Percentiles rank a stretch among this genome's conserved stretches.
phyloP scores from a whole-genome alignment of 169 alveolate genomes.

The Theileria orientalis region DNA sequence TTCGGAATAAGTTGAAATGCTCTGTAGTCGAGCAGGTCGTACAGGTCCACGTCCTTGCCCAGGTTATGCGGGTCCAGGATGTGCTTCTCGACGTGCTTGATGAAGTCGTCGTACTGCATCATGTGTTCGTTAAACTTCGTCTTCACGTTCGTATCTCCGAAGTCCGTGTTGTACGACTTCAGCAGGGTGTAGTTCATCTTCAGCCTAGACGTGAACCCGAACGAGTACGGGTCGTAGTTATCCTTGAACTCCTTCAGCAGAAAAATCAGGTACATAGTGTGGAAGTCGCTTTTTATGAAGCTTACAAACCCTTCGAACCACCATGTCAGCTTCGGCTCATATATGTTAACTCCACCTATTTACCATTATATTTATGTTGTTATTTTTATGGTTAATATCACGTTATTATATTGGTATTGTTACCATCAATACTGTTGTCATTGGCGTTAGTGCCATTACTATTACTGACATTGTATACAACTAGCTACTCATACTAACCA shows the following conservation, averaged over 20 bases:
- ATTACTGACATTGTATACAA: no score
- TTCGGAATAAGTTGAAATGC: slow-evolving; percentile 11
- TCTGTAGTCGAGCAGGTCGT: slow-evolving; percentile 1
- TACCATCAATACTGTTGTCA: no score
- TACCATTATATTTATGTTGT: no score
- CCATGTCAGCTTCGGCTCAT: slow-evolving; percentile 12
- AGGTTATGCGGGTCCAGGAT: background rate
- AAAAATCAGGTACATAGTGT: background rate
- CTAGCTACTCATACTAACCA: no score
- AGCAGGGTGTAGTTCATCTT: background rate
- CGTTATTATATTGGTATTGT: no score
- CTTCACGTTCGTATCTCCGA: background rate
- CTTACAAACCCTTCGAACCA: slow-evolving; percentile 29
- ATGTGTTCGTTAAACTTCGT: background rate
- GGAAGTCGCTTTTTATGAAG: slow-evolving; percentile 9
- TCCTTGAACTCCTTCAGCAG: background rate
- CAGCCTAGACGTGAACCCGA: slow-evolving; percentile 17
- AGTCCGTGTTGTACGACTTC: background rate
- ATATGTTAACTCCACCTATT: background rate
- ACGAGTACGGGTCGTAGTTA: slow-evolving; percentile 14
- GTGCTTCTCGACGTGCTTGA: background rate
- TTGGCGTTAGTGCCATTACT: no score
- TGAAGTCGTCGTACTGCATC: background rate
- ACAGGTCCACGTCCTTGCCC: background rate
- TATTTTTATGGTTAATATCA: no score